phyloP scores from a whole-genome alignment of 1,284 basidiomycete genomes.

The Chiua sp. region DNA sequence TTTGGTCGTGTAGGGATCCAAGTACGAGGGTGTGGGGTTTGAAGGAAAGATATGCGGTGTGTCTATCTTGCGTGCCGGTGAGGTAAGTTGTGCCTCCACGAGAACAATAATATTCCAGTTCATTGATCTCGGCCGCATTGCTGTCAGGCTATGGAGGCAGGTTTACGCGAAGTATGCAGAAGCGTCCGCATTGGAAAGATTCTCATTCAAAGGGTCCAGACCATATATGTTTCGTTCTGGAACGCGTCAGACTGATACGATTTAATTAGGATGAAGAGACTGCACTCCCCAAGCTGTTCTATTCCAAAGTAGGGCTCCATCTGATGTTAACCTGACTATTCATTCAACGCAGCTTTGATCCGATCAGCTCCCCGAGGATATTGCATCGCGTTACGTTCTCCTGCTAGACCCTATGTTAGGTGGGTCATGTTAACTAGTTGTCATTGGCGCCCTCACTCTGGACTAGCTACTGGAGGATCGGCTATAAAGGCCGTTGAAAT shows the following conservation, averaged over 20 bases:
- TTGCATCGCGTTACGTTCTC: constrained; percentile 89
- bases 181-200: constrained; percentile 94
- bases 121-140: not conserved
- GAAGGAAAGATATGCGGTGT: constrained; percentile 96
- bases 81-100: constrained; percentile 50
- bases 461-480: constrained; percentile 93
- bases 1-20: constrained; percentile 61
- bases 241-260: constrained; percentile 7
- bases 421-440: constrained; percentile 40
- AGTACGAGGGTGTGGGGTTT: constrained; percentile 90
- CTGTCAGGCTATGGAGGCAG: constrained; percentile 88
- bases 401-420: constrained; percentile 98
- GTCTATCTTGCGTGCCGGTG: constrained; percentile 88
- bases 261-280: constrained; percentile 87
- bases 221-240: constrained; percentile 4
- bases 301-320: constrained; percentile 66
- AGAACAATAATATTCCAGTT: not conserved
- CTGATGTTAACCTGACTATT: not conserved
- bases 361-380: constrained; percentile 88
- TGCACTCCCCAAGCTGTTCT: constrained; percentile 87
- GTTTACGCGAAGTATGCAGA: constrained; percentile 92
- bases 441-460: not conserved
- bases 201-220: constrained; percentile 85
- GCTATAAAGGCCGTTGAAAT: constrained; percentile 98
- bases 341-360: not conserved